Conservation (phyloP, 345 rosid genomes). For the Trapa incisa region DNA sequence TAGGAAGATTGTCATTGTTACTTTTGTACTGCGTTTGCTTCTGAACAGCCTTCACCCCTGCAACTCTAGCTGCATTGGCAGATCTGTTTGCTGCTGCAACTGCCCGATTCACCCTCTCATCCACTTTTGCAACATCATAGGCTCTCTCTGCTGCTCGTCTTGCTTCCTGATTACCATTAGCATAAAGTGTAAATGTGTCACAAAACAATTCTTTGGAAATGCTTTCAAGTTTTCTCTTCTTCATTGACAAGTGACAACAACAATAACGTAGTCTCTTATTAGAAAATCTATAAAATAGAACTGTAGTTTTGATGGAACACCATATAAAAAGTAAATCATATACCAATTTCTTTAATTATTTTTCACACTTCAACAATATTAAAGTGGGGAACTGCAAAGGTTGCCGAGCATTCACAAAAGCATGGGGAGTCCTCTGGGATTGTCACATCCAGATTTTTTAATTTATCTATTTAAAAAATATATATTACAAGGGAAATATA, state of each 20-base stretch:
- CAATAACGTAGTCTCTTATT: background rate
- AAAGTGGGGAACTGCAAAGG: background rate
- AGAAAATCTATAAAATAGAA: too few species aligned
- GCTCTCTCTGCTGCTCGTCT: constrained; percentile 70
- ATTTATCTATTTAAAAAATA: too few species aligned
- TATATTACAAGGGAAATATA: background rate
- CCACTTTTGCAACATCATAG: constrained; percentile 76
- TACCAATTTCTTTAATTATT: too few species aligned
- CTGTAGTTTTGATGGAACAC: too few species aligned
- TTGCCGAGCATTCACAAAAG: background rate
- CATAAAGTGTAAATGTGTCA: background rate
- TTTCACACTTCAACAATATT: too few species aligned
- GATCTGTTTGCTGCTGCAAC: constrained; percentile 80
- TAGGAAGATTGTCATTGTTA: constrained; percentile 33
- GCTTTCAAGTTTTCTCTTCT: background rate
- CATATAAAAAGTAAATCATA: too few species aligned
- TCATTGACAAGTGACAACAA: background rate
- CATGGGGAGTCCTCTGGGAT: background rate
- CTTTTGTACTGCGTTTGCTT: constrained; percentile 47
- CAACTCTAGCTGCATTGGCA: constrained; percentile 85
- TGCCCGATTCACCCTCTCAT: constrained; percentile 78
- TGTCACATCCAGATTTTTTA: background rate
- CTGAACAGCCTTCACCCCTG: constrained; percentile 73
- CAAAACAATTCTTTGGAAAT: background rate
- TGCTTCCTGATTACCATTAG: constrained; percentile 50